Base-by-base conservation (phyloP, 345 rosid genomes). In the Brassica juncea region DNA sequence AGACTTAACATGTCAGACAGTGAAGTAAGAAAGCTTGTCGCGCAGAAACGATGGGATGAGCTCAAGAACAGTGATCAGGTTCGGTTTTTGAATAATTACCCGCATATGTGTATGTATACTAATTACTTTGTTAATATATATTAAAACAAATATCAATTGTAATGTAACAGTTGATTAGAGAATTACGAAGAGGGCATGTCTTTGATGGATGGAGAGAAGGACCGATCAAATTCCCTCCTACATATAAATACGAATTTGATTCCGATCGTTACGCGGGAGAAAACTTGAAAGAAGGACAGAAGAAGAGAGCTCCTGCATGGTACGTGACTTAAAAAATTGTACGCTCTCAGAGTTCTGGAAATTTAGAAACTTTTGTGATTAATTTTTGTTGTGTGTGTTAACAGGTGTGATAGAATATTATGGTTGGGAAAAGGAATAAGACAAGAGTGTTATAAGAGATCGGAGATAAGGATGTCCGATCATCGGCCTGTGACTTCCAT, bases 291-390 rank as follows among this genome's bases (percentile, higher is more conserved):
- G 99, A 93, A 82, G 97, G 92, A 70, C 97, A 93, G 82, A 93
- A 92, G 88, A 88, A 73, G 83, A 90, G 99, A 89, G 89, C 99
- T 66, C 99, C 99, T 0, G 99, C 99, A 44, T 96, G 99, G 99
- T 95, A 84, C 78, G 81, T 66, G 70, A 47, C 32, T 1, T 76
- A 58, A 11, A 57, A 49, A 11, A 62, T 16, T 37, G 4, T 47
- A 8, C 3, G 2, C 34, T 64, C 67, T 12, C 8, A 68, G 47
- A 74, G 8, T 30, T 81, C 70, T 75, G n/a, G 16, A 57, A 5
- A 59, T 70, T 57, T 47, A 35, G 1, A 52, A 28, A 32, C 0
- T 59, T 21, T 35, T 34, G 42, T 25, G 21, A 21, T 72, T 4
- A 67, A 21, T 72, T 4, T 64, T 25, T 64, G 34, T 74, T 81